These are phyloP conservation scores for Colletotrichum shisoi DNA, from an alignment of 2,329 filamentous ascomycete species.

Conservation along the genomic window DNA sequence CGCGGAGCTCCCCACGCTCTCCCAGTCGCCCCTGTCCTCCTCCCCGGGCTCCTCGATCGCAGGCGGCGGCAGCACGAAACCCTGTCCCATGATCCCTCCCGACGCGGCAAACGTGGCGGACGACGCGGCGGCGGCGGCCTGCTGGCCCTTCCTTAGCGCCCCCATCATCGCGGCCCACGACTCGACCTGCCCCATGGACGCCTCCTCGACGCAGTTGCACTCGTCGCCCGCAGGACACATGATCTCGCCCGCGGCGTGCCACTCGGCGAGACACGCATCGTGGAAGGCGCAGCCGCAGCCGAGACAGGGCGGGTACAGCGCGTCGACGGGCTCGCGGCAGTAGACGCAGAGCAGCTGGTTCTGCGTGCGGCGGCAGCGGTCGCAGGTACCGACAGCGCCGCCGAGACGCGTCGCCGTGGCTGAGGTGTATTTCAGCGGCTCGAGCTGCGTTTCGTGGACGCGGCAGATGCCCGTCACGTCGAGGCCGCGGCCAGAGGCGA, in stretches of 20 bases:
- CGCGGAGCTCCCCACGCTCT: constrained; percentile 47
- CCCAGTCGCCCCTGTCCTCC: constrained; percentile 50
- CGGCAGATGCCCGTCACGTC: constrained; percentile 70
- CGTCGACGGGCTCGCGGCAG: constrained; percentile 67
- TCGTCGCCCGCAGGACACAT: constrained; percentile 71
- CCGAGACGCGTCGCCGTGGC: constrained; percentile 50
- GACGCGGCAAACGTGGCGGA: background rate
- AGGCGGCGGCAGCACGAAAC: constrained; percentile 43
- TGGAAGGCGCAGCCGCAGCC: constrained; percentile 70
- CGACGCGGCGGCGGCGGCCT: background rate
- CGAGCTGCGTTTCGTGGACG: constrained; percentile 68
- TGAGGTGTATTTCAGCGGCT: constrained; percentile 62
- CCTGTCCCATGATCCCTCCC: constrained; percentile 19
- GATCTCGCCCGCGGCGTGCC: constrained; percentile 64
- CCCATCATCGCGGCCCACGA: constrained; percentile 66
- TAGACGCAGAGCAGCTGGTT: constrained; percentile 68
- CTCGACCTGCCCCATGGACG: constrained; percentile 65
- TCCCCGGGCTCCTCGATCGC: constrained; percentile 46
- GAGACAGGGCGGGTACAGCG: constrained; percentile 68
- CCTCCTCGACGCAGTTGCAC: constrained; percentile 67
- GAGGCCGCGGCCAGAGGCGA: constrained; percentile 63
- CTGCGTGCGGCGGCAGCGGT: constrained; percentile 63
- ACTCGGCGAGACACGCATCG: constrained; percentile 65
- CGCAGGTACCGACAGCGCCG: constrained; percentile 60
- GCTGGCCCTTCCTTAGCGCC: constrained; percentile 49